Evolutionary conservation across 2,329 filamentous ascomycete genomes (phyloP), one percentile per base, ranked within the genome.

Genomic region (Arthrobotrys entomopaga): DNA sequence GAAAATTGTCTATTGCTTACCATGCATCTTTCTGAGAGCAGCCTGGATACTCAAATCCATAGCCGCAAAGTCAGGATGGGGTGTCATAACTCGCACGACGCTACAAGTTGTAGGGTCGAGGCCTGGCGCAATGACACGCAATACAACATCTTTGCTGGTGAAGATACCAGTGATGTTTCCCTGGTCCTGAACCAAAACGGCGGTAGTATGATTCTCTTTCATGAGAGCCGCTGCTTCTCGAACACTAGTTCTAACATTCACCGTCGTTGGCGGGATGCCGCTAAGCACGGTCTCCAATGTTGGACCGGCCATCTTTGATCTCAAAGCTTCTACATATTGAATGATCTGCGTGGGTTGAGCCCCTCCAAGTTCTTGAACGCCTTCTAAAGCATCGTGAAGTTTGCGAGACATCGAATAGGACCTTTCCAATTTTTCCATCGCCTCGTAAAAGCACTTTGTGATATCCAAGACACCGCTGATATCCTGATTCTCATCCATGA

Each of bases 401-500:
- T 97, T 97, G 78, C 95, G 89, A n/a, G 95, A 99, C 15, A 95
- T 98, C 77, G 92, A 93, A 82, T 99, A 99, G 58, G 95, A 95
- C 59, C 95, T 90, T 85, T 99, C 95, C 74, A 99, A 85, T 85
- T 99, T 99, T 85, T 99, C 95, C 95, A 99, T 99, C 49, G 95
- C 95, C 83, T 99, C 95, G 83, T 99, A 99, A 83, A 99, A 99
- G 83, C 95, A 99, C 83, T 98, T 99, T 67, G 95, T 99, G 79
- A 99, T 99, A 82, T 99, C 95, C 64, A 99, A 85, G 78, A 99
- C 93, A 84, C 95, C 95, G 6, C 93, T 96, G 76, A 99, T 99
- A 80, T 99, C 94, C 83, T 99, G 95, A 82, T 99, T 98, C 85
- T 99, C 95, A 82, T 99, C 95, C 95, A 99, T 99, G 77, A 99